Evolutionary conservation across 805 yeast genomes (phyloP), one percentile per base, ranked within the genome.

Genomic region (Pichia exigua): DNA sequence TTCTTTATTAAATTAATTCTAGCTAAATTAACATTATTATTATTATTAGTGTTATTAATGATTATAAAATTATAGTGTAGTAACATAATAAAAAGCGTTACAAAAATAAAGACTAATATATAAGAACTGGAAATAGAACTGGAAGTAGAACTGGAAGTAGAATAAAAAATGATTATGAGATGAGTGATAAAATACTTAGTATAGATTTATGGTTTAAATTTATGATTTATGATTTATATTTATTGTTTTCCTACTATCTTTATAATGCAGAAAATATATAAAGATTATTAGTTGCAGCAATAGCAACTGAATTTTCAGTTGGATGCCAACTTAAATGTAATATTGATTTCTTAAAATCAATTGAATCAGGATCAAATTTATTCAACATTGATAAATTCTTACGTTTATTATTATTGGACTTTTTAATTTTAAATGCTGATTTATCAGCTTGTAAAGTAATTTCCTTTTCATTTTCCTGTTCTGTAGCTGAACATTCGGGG

Each of bases 281-380:
- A 61, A 88, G 77, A 72, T 94, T 94, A 73, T 94, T 95, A 22
- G 99, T 94, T 20, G 99, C 98, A 46, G 98, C 98, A 64, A 94
- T 87, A 43, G 99, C 99, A 59, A 94, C 96, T 48, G 94, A 83
- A 72, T 94, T 89, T 72, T 95, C 99, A 60, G 75, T 77, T 57
- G 99, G 99, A 75, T 94, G 99, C 99, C 99, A 94, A 67, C 97
- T 89, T 69, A 90, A 76, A 71, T 94, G 98, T 69, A 92, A 76
- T 54, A 94, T 91, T 69, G 88, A 85, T 76, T 91, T 92, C 70
- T 91, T 89, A 74, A 91, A 94, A 71, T 95, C 98, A 59, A 91
- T 87, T 58, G 82, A 78, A 63, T 83, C 90, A 62, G 82, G 76
- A 64, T 85, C 92, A 63, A 83, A 81, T 65, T 85, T 77, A 56